Evolutionary conservation across 306 rosid genomes (phyloP).

Genomic region (Acacia confusa): DNA sequence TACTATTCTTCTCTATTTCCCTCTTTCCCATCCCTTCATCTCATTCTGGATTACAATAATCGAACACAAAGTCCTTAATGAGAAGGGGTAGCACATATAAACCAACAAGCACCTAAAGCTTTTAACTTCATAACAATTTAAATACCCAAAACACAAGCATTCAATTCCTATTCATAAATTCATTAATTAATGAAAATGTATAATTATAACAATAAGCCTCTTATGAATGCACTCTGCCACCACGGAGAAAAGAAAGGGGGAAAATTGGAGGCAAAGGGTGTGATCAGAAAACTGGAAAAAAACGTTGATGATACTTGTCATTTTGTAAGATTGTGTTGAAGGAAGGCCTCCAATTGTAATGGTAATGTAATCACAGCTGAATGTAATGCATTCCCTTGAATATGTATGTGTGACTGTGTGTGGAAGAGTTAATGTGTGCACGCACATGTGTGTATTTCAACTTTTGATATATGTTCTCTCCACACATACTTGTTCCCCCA

Average conservation of each 20-base stretch:
- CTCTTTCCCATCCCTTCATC: no score
- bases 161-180: no score
- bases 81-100: no score
- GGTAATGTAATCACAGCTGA: background rate
- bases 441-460: slow-evolving; percentile 29
- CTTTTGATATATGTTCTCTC: background rate
- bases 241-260: background rate
- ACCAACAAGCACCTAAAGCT: no score
- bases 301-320: background rate
- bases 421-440: background rate
- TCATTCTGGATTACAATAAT: no score
- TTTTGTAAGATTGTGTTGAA: background rate
- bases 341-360: background rate
- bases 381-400: background rate
- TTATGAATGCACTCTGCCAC: no score
- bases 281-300: background rate
- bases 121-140: no score
- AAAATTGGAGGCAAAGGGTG: background rate
- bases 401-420: background rate
- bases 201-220: no score
- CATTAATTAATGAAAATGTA: no score
- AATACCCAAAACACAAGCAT: no score
- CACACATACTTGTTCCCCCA: background rate
- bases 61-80: no score
- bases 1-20: no score